Percentiles rank a stretch among this genome's conserved stretches.
Conservation (phyloP, 768 basidiomycete genomes). For the Sarcodon aspratus region DNA sequence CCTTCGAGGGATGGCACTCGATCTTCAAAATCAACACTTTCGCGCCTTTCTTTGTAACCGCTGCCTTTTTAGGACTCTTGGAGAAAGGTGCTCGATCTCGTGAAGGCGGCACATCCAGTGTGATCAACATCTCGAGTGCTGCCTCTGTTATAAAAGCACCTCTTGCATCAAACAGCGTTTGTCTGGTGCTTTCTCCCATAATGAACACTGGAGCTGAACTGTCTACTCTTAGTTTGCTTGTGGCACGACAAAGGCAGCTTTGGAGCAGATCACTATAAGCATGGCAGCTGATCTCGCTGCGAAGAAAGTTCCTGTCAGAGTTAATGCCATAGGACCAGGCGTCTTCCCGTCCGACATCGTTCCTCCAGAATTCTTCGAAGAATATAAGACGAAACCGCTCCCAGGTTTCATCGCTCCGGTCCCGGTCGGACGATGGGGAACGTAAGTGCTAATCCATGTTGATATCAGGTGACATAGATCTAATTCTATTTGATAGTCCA, state of each 20-base stretch:
- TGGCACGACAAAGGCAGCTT: slow-evolving; percentile 29
- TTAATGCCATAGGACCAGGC: slow-evolving; percentile 24
- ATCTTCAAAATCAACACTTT: background rate
- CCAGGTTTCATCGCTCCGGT: no score
- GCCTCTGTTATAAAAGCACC: no score
- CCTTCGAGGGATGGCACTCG: no score
- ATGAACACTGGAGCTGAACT: no score
- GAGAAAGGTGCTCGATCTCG: slow-evolving; percentile 18
- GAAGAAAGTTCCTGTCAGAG: slow-evolving; percentile 19
- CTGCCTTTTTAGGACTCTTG: slow-evolving; percentile 34
- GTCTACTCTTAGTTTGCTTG: slow-evolving; percentile 10
- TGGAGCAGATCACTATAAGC: slow-evolving; percentile 22
- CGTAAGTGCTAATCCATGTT: no score
- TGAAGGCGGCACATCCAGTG: slow-evolving; percentile 19
- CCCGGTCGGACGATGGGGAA: no score
- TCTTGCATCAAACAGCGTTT: no score
- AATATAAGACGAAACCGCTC: no score
- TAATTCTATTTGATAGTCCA: no score
- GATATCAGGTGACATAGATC: no score
- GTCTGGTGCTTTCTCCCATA: no score
- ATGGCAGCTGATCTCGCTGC: slow-evolving; percentile 24
- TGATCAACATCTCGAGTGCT: slow-evolving; percentile 26
- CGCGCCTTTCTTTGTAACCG: slow-evolving; percentile 29
- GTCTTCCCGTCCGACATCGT: slow-evolving; percentile 24
- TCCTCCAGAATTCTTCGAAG: no score